These are phyloP conservation scores for Henckelia pumila DNA, from an alignment of 257 asterid genomes.

Conservation along the genomic window DNA sequence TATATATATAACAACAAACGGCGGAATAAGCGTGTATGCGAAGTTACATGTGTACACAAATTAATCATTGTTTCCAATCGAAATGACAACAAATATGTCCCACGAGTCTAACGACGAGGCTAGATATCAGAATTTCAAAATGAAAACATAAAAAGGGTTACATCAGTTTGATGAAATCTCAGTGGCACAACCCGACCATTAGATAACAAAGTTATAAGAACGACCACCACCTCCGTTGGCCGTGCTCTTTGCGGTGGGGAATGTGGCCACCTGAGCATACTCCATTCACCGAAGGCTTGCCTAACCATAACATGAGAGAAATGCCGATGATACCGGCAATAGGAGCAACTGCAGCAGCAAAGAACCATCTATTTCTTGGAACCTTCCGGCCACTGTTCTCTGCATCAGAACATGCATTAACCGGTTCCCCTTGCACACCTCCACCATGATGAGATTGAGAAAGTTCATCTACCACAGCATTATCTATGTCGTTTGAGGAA, in stretches of 20 bases:
- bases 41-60: background rate
- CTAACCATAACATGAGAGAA: constrained; percentile 60
- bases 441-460: constrained; percentile 22
- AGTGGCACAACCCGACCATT: constrained; percentile 2
- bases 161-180: background rate
- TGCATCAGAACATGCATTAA: constrained; percentile 23
- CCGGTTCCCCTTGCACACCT: constrained; percentile 26
- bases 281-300: constrained; percentile 44
- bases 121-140: too few species aligned
- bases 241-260: constrained; percentile 35
- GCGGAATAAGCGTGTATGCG: background rate
- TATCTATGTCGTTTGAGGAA: constrained; percentile 32
- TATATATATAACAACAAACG: too few species aligned
- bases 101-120: background rate
- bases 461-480: constrained; percentile 31
- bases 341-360: constrained; percentile 71
- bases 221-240: constrained; percentile 69
- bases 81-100: background rate
- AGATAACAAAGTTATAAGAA: constrained; percentile 37
- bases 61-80: background rate
- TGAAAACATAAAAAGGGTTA: background rate
- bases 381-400: constrained; percentile 22
- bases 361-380: constrained; percentile 54
- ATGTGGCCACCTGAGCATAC: constrained; percentile 34
- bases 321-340: constrained; percentile 62